These are phyloP conservation scores for Circinella minor DNA, from an alignment of 371 early-diverging fungal species.

Conservation along the genomic window DNA sequence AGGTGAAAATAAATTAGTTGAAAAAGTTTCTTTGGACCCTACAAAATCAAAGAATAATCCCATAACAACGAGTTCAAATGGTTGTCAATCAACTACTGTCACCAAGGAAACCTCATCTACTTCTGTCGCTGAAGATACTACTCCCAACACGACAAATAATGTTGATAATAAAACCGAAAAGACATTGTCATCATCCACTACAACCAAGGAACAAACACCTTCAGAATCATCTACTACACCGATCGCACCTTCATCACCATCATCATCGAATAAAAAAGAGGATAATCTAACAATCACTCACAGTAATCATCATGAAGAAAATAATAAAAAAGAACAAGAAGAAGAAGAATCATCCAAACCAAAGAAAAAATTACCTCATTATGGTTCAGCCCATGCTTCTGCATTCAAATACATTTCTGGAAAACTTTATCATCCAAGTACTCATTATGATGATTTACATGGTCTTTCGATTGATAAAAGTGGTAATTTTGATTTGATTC, in stretches of 20 bases:
- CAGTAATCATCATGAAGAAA: background rate
- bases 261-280: no score
- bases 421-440: constrained; percentile 63
- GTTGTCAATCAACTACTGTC: background rate
- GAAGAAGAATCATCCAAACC: constrained; percentile 3
- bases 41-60: constrained; percentile 16
- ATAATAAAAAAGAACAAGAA: background rate
- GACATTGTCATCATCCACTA: background rate
- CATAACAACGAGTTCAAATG: background rate
- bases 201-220: background rate
- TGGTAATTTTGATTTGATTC: constrained; percentile 69
- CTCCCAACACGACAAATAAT: background rate
- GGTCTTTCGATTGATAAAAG: constrained; percentile 66
- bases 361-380: constrained; percentile 27
- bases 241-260: no score
- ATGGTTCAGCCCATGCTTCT: constrained; percentile 36
- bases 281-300: background rate
- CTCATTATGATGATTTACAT: constrained; percentile 69
- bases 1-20: constrained; percentile 55
- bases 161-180: background rate
- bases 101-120: background rate
- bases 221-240: background rate
- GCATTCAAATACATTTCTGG: constrained; percentile 73
- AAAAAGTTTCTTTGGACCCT: constrained; percentile 68
- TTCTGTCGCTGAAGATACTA: background rate